Conservation (phyloP, 2,329 filamentous ascomycete genomes). For the Scedosporium dehoogii region DNA sequence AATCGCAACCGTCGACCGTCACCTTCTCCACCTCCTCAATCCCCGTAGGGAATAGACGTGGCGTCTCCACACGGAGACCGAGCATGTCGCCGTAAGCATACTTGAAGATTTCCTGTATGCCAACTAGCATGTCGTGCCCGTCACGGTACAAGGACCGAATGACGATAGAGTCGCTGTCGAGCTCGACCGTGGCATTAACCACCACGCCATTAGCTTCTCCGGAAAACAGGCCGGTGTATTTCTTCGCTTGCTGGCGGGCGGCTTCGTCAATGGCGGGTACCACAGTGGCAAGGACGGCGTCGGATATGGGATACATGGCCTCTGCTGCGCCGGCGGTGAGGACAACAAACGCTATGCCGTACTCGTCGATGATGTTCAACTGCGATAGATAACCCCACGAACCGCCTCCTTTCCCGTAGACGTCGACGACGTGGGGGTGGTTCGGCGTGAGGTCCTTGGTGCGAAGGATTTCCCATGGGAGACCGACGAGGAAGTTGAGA, state of each 20-base stretch:
- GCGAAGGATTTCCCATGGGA: conserved; percentile 27
- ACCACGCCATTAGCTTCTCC: conserved; percentile 1
- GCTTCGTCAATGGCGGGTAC: conserved; percentile 18
- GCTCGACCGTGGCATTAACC: conserved; percentile 12
- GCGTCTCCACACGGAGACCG: no score
- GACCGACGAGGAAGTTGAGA: conserved; percentile 20
- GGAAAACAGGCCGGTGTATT: conserved; percentile 11
- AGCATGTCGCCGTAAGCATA: no score
- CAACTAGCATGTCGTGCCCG: conserved; percentile 11
- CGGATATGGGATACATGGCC: conserved; percentile 17
- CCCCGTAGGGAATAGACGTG: no score
- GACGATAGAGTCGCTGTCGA: conserved; percentile 15
- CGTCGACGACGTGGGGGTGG: conserved; percentile 20
- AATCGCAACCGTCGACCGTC: no score
- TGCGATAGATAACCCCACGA: conserved; percentile 25
- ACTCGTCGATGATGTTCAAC: conserved; percentile 23
- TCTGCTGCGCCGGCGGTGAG: conserved; percentile 21
- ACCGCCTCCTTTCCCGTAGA: conserved; percentile 24
- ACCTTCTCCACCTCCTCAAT: no score
- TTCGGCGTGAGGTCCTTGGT: conserved; percentile 15
- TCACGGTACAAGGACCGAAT: conserved; percentile 14
- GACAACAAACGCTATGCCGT: conserved; percentile 20
- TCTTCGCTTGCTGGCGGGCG: conserved; percentile 16
- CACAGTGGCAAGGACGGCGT: conserved; percentile 18
- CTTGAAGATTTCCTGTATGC: conserved; percentile 5